A percentile compares a stretch with the other conserved stretches of the same genome.
phyloP scores from a whole-genome alignment of 306 rosid species.

The Rosa multiflora region DNA sequence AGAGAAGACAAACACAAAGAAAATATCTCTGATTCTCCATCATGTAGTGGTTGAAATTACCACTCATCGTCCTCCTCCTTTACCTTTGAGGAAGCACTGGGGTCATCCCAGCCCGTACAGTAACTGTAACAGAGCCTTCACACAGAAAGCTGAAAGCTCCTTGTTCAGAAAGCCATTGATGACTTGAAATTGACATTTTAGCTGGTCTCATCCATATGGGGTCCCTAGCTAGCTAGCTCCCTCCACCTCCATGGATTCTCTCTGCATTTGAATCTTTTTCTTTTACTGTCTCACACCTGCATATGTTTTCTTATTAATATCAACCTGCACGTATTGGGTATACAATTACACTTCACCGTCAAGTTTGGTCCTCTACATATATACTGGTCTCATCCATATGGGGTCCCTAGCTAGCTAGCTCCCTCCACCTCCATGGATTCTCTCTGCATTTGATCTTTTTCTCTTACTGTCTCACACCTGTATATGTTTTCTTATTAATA shows the following conservation, averaged over 20 bases:
- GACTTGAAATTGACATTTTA: background rate
- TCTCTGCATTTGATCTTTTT: background rate
- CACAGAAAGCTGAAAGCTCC: background rate
- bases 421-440: background rate
- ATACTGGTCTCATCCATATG: background rate
- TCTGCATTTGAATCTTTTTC: background rate
- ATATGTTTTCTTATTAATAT: background rate
- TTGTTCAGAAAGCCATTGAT: background rate
- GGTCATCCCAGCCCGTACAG: background rate
- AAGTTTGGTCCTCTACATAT: background rate
- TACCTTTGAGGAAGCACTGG: background rate
- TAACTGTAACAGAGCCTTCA: background rate
- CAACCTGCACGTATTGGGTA: background rate
- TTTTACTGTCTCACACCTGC: background rate
- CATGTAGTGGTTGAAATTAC: background rate
- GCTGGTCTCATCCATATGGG: conserved; percentile 8
- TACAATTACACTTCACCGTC: background rate
- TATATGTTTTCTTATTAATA: background rate
- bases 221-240: background rate
- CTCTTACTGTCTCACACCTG: background rate
- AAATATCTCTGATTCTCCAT: background rate
- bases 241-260: background rate
- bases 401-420: background rate
- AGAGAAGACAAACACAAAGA: background rate
- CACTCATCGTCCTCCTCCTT: background rate